These are phyloP conservation scores for Hibiscus tridactylites DNA, from an alignment of 345 rosid species.

Conservation along the genomic window DNA sequence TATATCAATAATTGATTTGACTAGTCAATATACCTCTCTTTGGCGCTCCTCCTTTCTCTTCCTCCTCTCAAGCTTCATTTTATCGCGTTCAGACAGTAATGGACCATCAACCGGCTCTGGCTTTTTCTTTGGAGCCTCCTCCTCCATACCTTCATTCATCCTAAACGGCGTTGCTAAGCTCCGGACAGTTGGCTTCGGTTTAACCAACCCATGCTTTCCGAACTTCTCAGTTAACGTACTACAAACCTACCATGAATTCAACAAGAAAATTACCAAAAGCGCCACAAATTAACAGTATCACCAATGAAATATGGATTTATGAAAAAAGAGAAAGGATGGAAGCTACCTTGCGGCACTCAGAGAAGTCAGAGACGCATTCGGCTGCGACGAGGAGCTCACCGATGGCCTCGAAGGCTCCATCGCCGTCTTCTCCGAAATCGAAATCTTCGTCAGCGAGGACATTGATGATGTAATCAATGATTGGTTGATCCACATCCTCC, in stretches of 20 bases:
- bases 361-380: slow-evolving; percentile 74
- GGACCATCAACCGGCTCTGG: slow-evolving; percentile 89
- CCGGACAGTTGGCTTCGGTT: slow-evolving; percentile 64
- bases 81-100: slow-evolving; percentile 73
- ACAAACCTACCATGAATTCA: slow-evolving; percentile 51
- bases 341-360: slow-evolving; percentile 64
- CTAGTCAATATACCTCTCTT: slow-evolving; percentile 49
- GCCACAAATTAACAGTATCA: not conserved
- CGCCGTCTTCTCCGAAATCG: slow-evolving; percentile 91
- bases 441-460: slow-evolving; percentile 98
- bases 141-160: slow-evolving; percentile 99
- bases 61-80: slow-evolving; percentile 68
- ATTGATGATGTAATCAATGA: slow-evolving; percentile 85
- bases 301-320: not conserved
- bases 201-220: slow-evolving; percentile 88
- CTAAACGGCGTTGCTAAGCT: slow-evolving; percentile 81
- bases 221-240: slow-evolving; percentile 67
- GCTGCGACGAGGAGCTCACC: slow-evolving; percentile 91
- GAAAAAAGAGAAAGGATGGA: not conserved
- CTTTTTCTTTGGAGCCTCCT: slow-evolving; percentile 78
- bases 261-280: not conserved
- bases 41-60: slow-evolving; percentile 97
- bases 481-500: slow-evolving; percentile 74
- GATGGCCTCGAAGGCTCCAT: slow-evolving; percentile 80
- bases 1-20: not conserved